Evolutionary conservation across 805 yeast species (phyloP).

Genomic region (Cyberlindnera lachancei): DNA sequence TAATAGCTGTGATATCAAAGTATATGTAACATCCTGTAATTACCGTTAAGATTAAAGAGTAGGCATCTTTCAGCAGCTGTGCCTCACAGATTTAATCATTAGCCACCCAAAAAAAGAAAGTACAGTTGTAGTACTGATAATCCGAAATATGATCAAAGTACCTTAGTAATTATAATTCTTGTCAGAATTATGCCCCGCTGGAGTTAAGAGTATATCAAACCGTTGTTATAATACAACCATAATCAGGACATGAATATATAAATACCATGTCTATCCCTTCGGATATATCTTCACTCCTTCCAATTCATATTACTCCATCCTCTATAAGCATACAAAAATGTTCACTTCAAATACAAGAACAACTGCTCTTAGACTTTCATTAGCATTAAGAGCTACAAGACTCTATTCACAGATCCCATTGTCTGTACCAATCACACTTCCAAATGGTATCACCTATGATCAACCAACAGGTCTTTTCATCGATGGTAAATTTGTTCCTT

Average conservation of each 20-base stretch:
- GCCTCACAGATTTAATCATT: too few relatives aligned
- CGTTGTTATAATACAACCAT: too few relatives aligned
- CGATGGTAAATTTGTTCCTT: constrained; percentile 64
- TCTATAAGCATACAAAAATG: constrained; percentile 11
- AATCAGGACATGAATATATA: background rate
- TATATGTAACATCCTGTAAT: too few relatives aligned
- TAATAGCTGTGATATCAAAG: too few relatives aligned
- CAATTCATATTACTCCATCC: too few relatives aligned
- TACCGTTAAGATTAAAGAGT: too few relatives aligned
- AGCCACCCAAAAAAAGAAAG: too few relatives aligned
- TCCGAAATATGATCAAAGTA: too few relatives aligned
- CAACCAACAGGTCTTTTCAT: constrained; percentile 83
- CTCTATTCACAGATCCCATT: constrained; percentile 32
- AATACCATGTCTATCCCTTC: background rate
- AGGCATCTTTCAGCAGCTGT: too few relatives aligned
- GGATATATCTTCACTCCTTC: background rate
- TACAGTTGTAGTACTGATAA: too few relatives aligned
- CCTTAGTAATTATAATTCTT: too few relatives aligned
- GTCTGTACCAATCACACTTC: constrained; percentile 47
- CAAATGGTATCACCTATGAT: constrained; percentile 65
- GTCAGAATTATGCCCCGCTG: constrained; percentile 2
- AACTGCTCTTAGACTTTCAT: constrained; percentile 11
- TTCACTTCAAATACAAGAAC: constrained; percentile 13
- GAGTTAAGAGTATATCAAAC: too few relatives aligned
- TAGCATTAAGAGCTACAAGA: constrained; percentile 20